Percentiles rank a stretch among this genome's conserved stretches.
phyloP scores from a whole-genome alignment of 352 stramenopile genomes.

The Pythium monospermum region DNA sequence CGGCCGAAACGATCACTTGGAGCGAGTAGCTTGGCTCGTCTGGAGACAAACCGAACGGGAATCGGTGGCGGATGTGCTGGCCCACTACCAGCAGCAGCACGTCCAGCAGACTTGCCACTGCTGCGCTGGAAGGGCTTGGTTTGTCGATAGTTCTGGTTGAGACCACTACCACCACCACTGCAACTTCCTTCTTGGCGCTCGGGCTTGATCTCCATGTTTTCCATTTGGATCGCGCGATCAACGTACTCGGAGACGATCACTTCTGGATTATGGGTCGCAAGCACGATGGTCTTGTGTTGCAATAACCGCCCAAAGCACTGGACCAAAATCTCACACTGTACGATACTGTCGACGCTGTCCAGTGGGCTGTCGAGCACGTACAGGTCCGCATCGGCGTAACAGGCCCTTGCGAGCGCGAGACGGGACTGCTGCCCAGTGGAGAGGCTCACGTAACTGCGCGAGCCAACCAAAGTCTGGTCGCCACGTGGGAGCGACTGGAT shows the following conservation, averaged over 20 bases:
- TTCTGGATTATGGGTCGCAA: slow-evolving; percentile 89
- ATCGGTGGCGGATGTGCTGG: background rate
- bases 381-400: slow-evolving; percentile 28
- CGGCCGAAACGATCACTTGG: slow-evolving; percentile 8
- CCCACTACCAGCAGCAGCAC: no score
- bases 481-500: slow-evolving; percentile 23
- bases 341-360: slow-evolving; percentile 48
- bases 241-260: slow-evolving; percentile 25
- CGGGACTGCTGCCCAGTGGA: slow-evolving; percentile 29
- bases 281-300: slow-evolving; percentile 56
- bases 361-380: slow-evolving; percentile 29
- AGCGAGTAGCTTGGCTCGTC: slow-evolving; percentile 6
- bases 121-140: no score
- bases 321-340: slow-evolving; percentile 83
- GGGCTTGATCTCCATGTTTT: slow-evolving; percentile 17
- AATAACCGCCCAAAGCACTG: slow-evolving; percentile 23
- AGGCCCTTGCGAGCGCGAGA: slow-evolving; percentile 26
- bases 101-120: no score
- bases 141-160: no score
- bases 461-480: slow-evolving; percentile 26
- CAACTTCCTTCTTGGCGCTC: no score
- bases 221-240: slow-evolving; percentile 18
- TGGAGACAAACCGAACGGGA: slow-evolving; percentile 4
- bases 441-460: slow-evolving; percentile 24
- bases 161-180: no score